Percentiles rank a stretch among this genome's conserved stretches.
phyloP scores from a whole-genome alignment of 2,329 filamentous ascomycete genomes.

The Colletotrichum musicola region DNA sequence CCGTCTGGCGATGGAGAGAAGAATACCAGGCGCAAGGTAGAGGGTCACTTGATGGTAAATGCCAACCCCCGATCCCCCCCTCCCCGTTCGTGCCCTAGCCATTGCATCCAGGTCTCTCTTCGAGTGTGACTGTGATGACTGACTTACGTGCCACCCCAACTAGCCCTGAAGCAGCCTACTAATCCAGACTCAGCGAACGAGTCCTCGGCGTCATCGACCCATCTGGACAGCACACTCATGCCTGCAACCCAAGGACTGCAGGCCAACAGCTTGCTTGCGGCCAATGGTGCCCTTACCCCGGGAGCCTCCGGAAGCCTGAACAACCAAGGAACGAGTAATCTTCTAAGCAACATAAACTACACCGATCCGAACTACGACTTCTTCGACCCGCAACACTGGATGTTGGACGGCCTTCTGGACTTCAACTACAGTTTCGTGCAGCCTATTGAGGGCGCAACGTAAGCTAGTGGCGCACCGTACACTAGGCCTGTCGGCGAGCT shows the following conservation, averaged over 20 bases:
- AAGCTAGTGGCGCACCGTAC: constrained; percentile 33
- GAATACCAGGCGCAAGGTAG: constrained; percentile 80
- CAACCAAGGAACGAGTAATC: constrained; percentile 49
- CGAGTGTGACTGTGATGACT: constrained; percentile 42
- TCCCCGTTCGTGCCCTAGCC: constrained; percentile 29
- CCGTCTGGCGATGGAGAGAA: constrained; percentile 87
- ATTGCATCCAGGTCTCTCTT: constrained; percentile 41
- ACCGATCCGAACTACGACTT: constrained; percentile 83
- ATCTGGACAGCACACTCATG: constrained; percentile 71
- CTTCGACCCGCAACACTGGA: constrained; percentile 94
- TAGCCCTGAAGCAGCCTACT: constrained; percentile 86
- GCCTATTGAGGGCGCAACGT: constrained; percentile 65
- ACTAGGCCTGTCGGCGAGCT: no score
- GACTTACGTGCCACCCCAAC: constrained; percentile 46
- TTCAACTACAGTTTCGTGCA: constrained; percentile 77
- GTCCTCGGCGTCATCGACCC: constrained; percentile 77
- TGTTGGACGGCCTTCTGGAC: constrained; percentile 86
- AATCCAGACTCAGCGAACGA: constrained; percentile 84
- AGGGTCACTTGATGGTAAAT: constrained; percentile 78
- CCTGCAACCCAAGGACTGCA: constrained; percentile 60
- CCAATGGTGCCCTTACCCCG: constrained; percentile 67
- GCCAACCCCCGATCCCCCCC: constrained; percentile 31
- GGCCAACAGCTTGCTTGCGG: constrained; percentile 60
- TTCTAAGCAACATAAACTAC: constrained; percentile 68
- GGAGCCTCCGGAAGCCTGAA: constrained; percentile 55